Evolutionary conservation across 352 stramenopile genomes (phyloP).

Genomic region (Phytopythium vexans): DNA sequence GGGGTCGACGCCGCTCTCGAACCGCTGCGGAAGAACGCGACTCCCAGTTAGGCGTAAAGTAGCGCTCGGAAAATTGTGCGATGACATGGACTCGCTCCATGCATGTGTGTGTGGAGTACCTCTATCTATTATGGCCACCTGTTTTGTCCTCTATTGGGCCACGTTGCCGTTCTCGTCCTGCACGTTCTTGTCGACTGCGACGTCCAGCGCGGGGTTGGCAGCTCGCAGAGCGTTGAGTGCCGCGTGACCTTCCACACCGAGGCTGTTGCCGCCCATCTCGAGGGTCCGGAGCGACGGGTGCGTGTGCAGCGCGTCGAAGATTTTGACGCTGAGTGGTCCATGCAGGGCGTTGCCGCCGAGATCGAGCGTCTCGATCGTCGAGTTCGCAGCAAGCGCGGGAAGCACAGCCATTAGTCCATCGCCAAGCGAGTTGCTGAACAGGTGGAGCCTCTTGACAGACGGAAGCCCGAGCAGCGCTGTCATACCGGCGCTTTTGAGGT

Average conservation of each 20-base stretch:
- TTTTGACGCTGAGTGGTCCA: conserved; percentile 42
- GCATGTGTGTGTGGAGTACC: not conserved
- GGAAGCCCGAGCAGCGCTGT: conserved; percentile 37
- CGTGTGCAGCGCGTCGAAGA: conserved; percentile 63
- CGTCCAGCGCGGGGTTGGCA: conserved; percentile 57
- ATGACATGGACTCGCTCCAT: not conserved
- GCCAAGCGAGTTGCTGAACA: conserved; percentile 79
- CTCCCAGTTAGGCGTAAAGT: conserved; percentile 12
- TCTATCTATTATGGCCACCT: conserved; percentile 1
- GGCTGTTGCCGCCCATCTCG: conserved; percentile 81
- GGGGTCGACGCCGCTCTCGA: conserved; percentile 46
- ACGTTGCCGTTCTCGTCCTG: conserved; percentile 67
- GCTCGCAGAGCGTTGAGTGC: conserved; percentile 60
- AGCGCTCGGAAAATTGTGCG: not conserved
- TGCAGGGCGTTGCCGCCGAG: conserved; percentile 73
- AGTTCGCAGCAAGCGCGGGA: conserved; percentile 47
- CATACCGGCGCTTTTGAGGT: conserved; percentile 47
- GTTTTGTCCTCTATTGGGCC: conserved; percentile 25
- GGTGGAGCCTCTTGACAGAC: conserved; percentile 49
- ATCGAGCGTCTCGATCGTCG: conserved; percentile 53
- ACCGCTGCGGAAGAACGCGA: conserved; percentile 31
- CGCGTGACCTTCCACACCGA: conserved; percentile 58
- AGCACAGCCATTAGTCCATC: conserved; percentile 46
- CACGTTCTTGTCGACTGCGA: conserved; percentile 78
- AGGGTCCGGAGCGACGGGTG: conserved; percentile 73